Evolutionary conservation across 352 stramenopile species (phyloP).

Genomic region (Pythium scleroteichum): DNA sequence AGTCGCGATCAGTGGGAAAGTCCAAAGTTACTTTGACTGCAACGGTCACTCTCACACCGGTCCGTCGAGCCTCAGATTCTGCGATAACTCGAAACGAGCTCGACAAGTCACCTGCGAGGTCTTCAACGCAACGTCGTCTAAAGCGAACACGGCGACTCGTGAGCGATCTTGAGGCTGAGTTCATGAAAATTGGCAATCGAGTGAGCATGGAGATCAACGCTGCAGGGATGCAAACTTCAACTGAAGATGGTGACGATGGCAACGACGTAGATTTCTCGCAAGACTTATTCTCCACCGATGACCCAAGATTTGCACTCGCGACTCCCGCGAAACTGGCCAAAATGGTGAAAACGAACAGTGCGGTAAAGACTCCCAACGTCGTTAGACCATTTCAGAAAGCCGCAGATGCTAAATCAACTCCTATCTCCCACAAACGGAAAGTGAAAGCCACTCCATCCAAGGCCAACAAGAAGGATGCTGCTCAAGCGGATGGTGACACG

Average conservation of each 20-base stretch:
- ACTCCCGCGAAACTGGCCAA: conserved; percentile 2
- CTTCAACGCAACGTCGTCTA: conserved; percentile 9
- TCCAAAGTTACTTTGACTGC: not conserved
- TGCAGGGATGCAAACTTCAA: conserved; percentile 11
- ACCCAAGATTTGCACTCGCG: not conserved
- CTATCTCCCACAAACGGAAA: conserved; percentile 22
- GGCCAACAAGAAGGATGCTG: not conserved
- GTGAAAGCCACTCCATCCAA: conserved; percentile 14
- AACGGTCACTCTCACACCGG: conserved; percentile 8
- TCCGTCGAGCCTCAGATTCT: not conserved
- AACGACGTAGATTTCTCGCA: conserved; percentile 16
- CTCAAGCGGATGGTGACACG: conserved; percentile 19
- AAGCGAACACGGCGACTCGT: conserved; percentile 23
- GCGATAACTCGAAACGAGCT: not conserved
- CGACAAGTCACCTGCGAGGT: not conserved
- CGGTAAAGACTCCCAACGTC: not conserved
- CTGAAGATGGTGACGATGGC: conserved; percentile 2
- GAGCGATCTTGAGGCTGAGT: conserved; percentile 23
- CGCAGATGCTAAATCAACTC: not conserved
- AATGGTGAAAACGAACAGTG: not conserved
- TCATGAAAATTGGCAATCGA: conserved; percentile 28
- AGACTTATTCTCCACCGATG: conserved; percentile 6
- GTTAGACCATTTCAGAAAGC: not conserved
- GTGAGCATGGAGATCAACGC: conserved; percentile 14
- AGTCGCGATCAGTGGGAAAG: not conserved